Conservation (phyloP, 2,329 filamentous ascomycete genomes). For the Pyricularia sp. region DNA sequence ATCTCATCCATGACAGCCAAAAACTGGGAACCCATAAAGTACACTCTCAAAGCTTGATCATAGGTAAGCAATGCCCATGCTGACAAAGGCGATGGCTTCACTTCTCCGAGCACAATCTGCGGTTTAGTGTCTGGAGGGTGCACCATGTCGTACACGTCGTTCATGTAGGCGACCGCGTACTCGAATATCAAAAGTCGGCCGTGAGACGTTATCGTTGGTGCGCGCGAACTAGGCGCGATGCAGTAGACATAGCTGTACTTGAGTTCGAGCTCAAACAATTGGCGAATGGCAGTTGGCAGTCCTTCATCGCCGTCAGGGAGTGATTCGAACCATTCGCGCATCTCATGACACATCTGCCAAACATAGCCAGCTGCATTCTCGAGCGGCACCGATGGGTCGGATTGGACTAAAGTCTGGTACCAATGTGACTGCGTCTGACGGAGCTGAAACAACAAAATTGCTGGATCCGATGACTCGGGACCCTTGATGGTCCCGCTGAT, state of each 20-base stretch:
- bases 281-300: conserved; percentile 51
- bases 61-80: conserved; percentile 62
- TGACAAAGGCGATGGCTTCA: conserved; percentile 19
- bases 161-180: conserved; percentile 69
- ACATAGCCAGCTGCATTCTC: conserved; percentile 57
- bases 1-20: conserved; percentile 46
- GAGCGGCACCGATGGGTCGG: conserved; percentile 50
- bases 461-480: conserved; percentile 49
- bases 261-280: conserved; percentile 75
- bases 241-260: conserved; percentile 88
- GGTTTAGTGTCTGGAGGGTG: background rate
- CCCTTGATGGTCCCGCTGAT: conserved; percentile 27
- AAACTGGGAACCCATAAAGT: conserved; percentile 57
- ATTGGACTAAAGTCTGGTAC: conserved; percentile 82
- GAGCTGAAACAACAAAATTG: conserved; percentile 67
- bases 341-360: conserved; percentile 62
- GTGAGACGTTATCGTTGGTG: conserved; percentile 61
- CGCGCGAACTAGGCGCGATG: conserved; percentile 64
- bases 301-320: conserved; percentile 40
- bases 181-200: conserved; percentile 75
- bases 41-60: conserved; percentile 74
- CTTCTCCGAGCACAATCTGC: background rate
- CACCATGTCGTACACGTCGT: conserved; percentile 24
- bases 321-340: conserved; percentile 70
- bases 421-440: conserved; percentile 77